Evolutionary conservation across 345 rosid genomes (phyloP), one percentile per base, ranked within the genome.

Genomic region (Erysimum cheiranthoides): DNA sequence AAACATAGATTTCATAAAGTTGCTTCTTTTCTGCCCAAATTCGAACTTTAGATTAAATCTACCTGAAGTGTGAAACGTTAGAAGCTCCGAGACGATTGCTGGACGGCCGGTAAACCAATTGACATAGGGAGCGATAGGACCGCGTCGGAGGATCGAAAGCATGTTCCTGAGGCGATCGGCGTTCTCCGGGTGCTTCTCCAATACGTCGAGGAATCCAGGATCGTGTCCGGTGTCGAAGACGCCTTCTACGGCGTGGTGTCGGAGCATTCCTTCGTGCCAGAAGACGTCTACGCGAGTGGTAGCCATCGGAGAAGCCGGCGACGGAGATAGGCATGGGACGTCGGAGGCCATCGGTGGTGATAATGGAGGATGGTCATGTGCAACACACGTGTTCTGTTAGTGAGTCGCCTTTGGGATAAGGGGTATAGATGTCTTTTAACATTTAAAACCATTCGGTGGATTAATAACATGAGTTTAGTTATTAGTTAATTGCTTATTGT

Each of bases 221-320:
- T 87, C 86, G 25, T 57, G 9, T 68, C 92, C 95, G 21, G 86
- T 66, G 77, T 92, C 92, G 75, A 90, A 90, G 4, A 89, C 88
- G 66, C 98, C 93, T 43, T 32, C 59, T 9, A 95, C 93, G 13
- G 89, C 71, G 69, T 86, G 81, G 73, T 90, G 97, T 9, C 43
- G 66, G 42, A 91, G 87, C 98, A 94, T 94, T 54, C 92, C 93
- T 8, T 93, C 90, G 78, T 91, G 84, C 98, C 98, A 93, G 80
- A 91, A 93, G 35, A 85, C 93, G 40, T 82, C 71, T 13, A 93
- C 80, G 45, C 40, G 30, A 40, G 66, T 82, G 36, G 46, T 30
- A n/a, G 68, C 75, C 34, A 50, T 18, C 61, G 79, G 46, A 35
- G 66, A 1, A 13, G 66, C 5, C 31, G 79, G 31, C n/a, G 70